Base-by-base conservation (phyloP, 495 filamentous ascomycete genomes). In the Aspergillus affinis region DNA sequence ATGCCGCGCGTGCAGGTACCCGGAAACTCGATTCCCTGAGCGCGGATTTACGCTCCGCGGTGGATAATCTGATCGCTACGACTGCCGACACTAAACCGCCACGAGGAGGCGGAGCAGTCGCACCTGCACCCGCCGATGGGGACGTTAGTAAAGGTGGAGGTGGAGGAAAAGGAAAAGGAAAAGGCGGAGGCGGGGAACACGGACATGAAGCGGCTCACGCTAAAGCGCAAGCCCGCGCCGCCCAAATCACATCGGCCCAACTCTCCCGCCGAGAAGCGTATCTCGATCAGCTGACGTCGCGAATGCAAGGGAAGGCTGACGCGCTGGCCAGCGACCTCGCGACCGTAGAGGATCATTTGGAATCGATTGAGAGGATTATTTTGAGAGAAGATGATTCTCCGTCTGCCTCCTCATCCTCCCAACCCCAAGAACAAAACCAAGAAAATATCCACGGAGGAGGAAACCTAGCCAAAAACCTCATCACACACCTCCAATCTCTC, bases 341-440 rank as follows among this genome's bases (percentile, higher is more conserved):
- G 20, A 74, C 71, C 0, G 59, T 80, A 3, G 76, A 78, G 50
- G 76, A 79, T 58, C 75, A 80, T 45, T 66, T 79, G 18, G 71
- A 78, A 41, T 78, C 75, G 0, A 71, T 80, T 23, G 67, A 71
- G 32, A 56, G 60, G 26, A 72, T 80, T n/a, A 57, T 73, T 2
- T 46, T 64, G 18, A 70, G 66, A 44, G 61, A 61, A 55, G 48
- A 55, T 36, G 26, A 29, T 13, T 58, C 52, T 21, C n/a, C 46
- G 1, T 17, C 7, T 2, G 1, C n/a, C 15, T 19, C 48, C 30
- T 32, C 30, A 32, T 32, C 30, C 30, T 32, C 46, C 10, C 13
- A 17, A 48, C 3, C 8, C 17, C 46, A 48, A 49, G 41, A 49
- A 51, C 21, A 23, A 51, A 26, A 61, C 66, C 60, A 66, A 60